Percentiles rank a stretch among this genome's conserved stretches.
phyloP scores from a whole-genome alignment of 2,329 filamentous ascomycete genomes.

The Biscogniauxia mediterranea region DNA sequence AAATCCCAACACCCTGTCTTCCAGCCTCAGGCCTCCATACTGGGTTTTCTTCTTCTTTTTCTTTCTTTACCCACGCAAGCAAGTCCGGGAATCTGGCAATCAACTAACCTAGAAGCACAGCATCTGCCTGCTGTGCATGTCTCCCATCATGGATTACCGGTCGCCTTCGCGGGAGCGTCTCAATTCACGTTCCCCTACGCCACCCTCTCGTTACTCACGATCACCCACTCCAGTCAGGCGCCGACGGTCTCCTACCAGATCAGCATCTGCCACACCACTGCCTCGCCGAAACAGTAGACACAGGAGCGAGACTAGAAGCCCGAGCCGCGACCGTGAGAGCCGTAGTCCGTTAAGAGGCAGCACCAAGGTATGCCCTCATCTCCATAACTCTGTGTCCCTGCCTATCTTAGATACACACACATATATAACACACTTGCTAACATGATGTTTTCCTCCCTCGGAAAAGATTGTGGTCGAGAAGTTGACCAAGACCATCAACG shows the following conservation, averaged over 20 bases:
- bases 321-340: slow-evolving; percentile 27
- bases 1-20: too few species aligned
- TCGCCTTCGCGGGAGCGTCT: slow-evolving; percentile 33
- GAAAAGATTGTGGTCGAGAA: slow-evolving; percentile 89
- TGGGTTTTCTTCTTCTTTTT: too few species aligned
- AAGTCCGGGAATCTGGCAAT: too few species aligned
- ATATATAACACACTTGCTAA: slow-evolving; percentile 1
- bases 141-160: slow-evolving; percentile 27
- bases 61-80: too few species aligned
- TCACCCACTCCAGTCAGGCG: slow-evolving; percentile 32
- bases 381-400: not conserved
- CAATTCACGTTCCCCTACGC: slow-evolving; percentile 34
- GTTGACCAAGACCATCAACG: slow-evolving; percentile 90
- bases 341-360: slow-evolving; percentile 32
- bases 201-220: slow-evolving; percentile 39
- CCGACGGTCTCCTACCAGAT: slow-evolving; percentile 30
- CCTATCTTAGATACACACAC: not conserved
- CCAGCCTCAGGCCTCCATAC: too few species aligned
- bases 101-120: too few species aligned
- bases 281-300: slow-evolving; percentile 38
- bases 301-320: slow-evolving; percentile 23
- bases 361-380: slow-evolving; percentile 27
- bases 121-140: not conserved
- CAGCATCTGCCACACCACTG: slow-evolving; percentile 25
- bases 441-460: not conserved